Base-by-base conservation (phyloP, 495 filamentous ascomycete species). In the Filosporella fistucella region DNA sequence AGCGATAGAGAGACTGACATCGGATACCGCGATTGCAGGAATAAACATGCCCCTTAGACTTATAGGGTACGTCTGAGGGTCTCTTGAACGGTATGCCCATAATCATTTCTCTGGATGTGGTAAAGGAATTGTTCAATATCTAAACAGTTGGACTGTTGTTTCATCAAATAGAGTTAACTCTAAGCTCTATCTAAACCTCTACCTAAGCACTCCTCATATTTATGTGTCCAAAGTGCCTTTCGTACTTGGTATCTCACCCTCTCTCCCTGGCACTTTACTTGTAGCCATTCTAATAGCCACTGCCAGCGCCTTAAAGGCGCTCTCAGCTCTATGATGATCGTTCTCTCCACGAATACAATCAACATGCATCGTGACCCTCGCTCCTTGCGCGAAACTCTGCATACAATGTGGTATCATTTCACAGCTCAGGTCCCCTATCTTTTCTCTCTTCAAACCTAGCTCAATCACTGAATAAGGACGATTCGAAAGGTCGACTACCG, bases 391-490 rank as follows among this genome's bases (percentile, higher is more conserved):
- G 68, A 95, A 98, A 68, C 85, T 91, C 68, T 89, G 81, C 65
- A 98, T 63, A 37, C 91, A 91, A 70, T 98, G 93, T 42, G 93
- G 91, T 43, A 98, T 80, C 93, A 97, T 98, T 78, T 98, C 91
- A 40, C 80, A 85, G 74, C 86, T 91, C 58, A 97, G 66, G 55
- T 90, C 86, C 23, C 93, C 93, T 56, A 97, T 86, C 79, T 87
- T 93, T 75, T 96, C 91, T 30, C 91, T 78, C 67, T 73, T 77
- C 52, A 95, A 77, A 3, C 83, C 89, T 3, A 97, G 72, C 45
- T 93, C 74, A 22, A 93, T 78, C 0, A 95, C 86, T 49, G 78
- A 75, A 71, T 77, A 95, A 2, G 93, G 91, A 0, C 93, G 86
- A 63, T 88, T 90, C 24, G 88, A 95, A 9, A 98, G 80, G 63